Base-by-base conservation (phyloP, 352 stramenopile species). In the Phytophthora nicotianae region DNA sequence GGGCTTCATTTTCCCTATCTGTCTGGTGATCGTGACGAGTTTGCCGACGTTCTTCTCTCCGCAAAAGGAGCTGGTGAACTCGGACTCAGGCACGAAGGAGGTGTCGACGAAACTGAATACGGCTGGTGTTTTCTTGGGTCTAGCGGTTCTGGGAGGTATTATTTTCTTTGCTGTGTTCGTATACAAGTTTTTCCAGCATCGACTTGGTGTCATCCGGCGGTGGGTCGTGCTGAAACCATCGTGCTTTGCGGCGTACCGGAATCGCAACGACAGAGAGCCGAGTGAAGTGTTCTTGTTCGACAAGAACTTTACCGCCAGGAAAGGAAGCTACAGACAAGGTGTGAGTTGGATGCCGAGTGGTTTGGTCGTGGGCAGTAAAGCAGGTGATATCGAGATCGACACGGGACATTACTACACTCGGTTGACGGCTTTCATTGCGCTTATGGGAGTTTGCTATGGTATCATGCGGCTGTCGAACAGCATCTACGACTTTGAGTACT, bases 161-260 rank as follows among this genome's bases (percentile, higher is more conserved):
- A 57, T 90, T 10, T 95, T 88, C 54, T 73, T 85, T 27, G 72
- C 85, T 16, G 85, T 53, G 4, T 95, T 95, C 42, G 80, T 95
- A 41, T 95, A 95, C 77, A 92, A 91, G 70, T 95, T 93, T 51
- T 95, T 95, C 45, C 77, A 95, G 53, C 85, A 92, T 45, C 85
- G 87, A 27, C 78, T 96, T 50, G 86, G 85, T 67, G 87, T 91
- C 14, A 83, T 96, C 21, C 87, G 87, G 4, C 72, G 86, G n/a
- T 96, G 87, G 87, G 86, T 91, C 26, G 87, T 94, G 51, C 73
- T 96, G 33, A 96, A 96, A 59, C 86, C 87, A 29, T 90, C 81
- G 27, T 94, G 87, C 56, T 91, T 96, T 68, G 87, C 87, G 14
- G 83, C 83, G 17, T 96, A 92, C 61, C 72, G 84, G 7, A 77